Evolutionary conservation across 2,329 filamentous ascomycete genomes (phyloP), one percentile per base, ranked within the genome.

Genomic region (Pseudopithomyces chartarum): DNA sequence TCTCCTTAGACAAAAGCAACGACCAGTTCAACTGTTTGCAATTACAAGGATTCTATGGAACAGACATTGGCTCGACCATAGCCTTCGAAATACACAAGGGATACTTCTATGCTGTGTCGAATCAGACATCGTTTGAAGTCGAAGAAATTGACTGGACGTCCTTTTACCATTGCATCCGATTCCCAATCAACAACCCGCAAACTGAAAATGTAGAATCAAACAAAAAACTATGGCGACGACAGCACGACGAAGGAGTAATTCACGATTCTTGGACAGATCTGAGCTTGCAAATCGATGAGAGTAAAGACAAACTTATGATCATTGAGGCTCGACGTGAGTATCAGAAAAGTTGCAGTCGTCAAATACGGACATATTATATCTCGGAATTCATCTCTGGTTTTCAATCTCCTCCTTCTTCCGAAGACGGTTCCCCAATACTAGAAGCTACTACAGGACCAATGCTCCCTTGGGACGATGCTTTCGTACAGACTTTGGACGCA

Each of bases 251-350:
- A 69, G 90, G 90, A 0, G 84, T 88, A 0, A 86, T 92, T 15
- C 89, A 92, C 62, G 87, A 92, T 63, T 83, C 88, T 2, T 93
- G 90, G 89, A 88, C 85, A 0, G 84, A 86, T 55, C 76, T 93
- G 3, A 82, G 82, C 3, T 76, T 92, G 1, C 81, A 85, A 26
- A 79, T 78, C 33, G 85, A 90, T 56, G 86, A 90, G 57, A 64
- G 65, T 11, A 87, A 83, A 0, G 85, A 85, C 1, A 73, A 80
- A 13, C 73, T 90, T 1, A 79, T 84, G 49, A 86, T 91, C 17
- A 74, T 90, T 0, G 90, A 93, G 71, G 84, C 83, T 29, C 82
- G 90, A 13, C 87, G 86, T 26, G 90, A 92, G 70, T 92, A 87
- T 86, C 79, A 76, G 10, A 68, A 79, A 46, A 82, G 81, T 2